Base-by-base conservation (phyloP, 2,329 filamentous ascomycete species). In the Ceratocystis destructans region DNA sequence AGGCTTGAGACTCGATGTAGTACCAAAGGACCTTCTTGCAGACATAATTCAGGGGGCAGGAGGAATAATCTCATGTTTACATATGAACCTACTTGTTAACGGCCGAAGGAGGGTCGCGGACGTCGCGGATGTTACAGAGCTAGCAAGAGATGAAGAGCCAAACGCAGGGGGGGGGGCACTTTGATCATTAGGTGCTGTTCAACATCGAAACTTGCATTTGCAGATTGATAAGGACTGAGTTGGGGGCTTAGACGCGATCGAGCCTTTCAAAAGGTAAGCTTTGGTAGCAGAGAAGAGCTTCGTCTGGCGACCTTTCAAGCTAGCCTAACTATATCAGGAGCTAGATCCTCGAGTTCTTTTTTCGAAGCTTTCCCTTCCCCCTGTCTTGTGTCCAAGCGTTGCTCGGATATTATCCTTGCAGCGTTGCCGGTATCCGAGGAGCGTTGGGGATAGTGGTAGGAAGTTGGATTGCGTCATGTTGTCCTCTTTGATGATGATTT, bases 391-490 rank as follows among this genome's bases (percentile, higher is more conserved):
- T 63, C 48, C 48, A 63, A 50, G 63, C 46, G 48, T 41, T 61
- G 41, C 37, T 65, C 53, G 41, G 37, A 65, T 61, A n/a, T 44
- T 33, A 57, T 65, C 37, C 64, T 57, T 65, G 53, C 62, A 65
- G 41, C 53, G 64, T 65, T 65, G 64, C 64, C 64, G 64, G 64
- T 65, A 59, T 61, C 64, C 64, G 64, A 57, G 20, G 53, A 64
- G 48, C 15, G 20, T n/a, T 7, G 28, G 28, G 62, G 17, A 41
- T 15, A 41, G 2, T 15, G 37, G 37, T 41, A 12, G 37, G 37
- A 41, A 41, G 37, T 15, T 41, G 50, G 22, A 22, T 59, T 61
- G 64, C 64, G 64, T 65, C 64, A 65, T 65, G 55, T 65, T 65
- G 55, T 31, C 28, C 55, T 33, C 55, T 37, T 59, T 37, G 10